Evolutionary conservation across 208 protist genomes (phyloP), one percentile per base, ranked within the genome.

Genomic region (Crithidia expoeki): DNA sequence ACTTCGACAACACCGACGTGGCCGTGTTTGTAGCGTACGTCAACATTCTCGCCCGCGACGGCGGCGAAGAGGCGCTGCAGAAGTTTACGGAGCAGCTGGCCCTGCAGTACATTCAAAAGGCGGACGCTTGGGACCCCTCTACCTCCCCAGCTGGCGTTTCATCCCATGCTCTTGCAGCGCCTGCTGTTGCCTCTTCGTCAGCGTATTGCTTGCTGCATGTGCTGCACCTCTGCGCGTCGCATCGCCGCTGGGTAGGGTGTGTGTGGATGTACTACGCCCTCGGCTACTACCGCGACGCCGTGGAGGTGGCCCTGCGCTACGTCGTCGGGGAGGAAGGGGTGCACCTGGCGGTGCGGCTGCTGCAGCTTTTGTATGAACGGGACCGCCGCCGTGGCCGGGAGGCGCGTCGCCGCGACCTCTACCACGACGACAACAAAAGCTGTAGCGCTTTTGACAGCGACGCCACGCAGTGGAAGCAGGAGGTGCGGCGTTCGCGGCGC

Each of bases 191-290:
- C 30, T 36, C 50, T 10, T 25, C 52, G 2, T 30, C 64, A 34
- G 11, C 36, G 0, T 58, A 34, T 27, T 16, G 55, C 25, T 61
- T 68, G 25, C 53, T 61, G 50, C 46, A 64, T 23, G 40, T 75
- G 16, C 64, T 61, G 19, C 69, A 61, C 7, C 44, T 68, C 11
- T 68, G 69, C 46, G 25, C 52, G 17, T 14, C 44, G 33, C 61
- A 61, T 9, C 59, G 34, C 9, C 38, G 69, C 4, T 67, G 58
- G 51, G 68, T 50, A 0, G 74, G 74, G 25, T 80, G 74, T n/a
- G 74, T 34, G 30, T 80, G 74, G 74, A 63, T 79, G 70, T 74
- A 79, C 28, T 59, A 81, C 68, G 67, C 65, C 6, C 61, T 88
- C 38, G 79, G 75, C 28, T 69, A 67, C 65, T 33, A 69, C 46